phyloP scores from a whole-genome alignment of 1,284 basidiomycete species.

The Cryptococcus sp. region DNA sequence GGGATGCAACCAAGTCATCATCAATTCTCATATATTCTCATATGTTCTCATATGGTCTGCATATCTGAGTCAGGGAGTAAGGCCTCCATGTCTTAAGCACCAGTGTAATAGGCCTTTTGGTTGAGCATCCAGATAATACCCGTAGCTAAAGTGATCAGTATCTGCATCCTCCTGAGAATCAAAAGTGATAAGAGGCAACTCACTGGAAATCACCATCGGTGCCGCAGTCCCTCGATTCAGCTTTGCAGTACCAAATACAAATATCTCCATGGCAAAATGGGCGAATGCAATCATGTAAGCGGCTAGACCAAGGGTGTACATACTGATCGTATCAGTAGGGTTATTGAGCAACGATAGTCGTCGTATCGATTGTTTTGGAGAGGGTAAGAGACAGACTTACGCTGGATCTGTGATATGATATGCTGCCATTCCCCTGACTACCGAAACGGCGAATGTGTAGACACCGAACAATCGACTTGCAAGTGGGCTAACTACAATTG shows the following conservation, averaged over 20 bases:
- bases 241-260: slow-evolving; percentile 75
- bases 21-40: no score
- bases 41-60: no score
- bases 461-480: slow-evolving; percentile 81
- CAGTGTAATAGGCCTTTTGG: slow-evolving; percentile 30
- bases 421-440: slow-evolving; percentile 76
- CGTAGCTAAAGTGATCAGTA: slow-evolving; percentile 10
- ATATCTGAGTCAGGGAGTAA: no score
- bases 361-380: background rate
- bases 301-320: slow-evolving; percentile 82
- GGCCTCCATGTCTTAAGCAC: background rate
- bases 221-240: slow-evolving; percentile 62
- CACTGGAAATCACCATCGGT: slow-evolving; percentile 82
- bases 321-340: slow-evolving; percentile 49
- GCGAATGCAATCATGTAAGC: slow-evolving; percentile 84
- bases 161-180: background rate
- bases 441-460: slow-evolving; percentile 80
- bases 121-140: slow-evolving; percentile 30
- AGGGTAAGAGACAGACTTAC: slow-evolving; percentile 50
- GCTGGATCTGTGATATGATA: slow-evolving; percentile 75
- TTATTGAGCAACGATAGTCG: background rate
- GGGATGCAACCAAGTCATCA: no score
- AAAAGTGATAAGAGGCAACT: slow-evolving; percentile 43
- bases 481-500: slow-evolving; percentile 66
- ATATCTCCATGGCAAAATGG: slow-evolving; percentile 81